Conservation (phyloP, 2,329 filamentous ascomycete genomes). For the Capronia americana region DNA sequence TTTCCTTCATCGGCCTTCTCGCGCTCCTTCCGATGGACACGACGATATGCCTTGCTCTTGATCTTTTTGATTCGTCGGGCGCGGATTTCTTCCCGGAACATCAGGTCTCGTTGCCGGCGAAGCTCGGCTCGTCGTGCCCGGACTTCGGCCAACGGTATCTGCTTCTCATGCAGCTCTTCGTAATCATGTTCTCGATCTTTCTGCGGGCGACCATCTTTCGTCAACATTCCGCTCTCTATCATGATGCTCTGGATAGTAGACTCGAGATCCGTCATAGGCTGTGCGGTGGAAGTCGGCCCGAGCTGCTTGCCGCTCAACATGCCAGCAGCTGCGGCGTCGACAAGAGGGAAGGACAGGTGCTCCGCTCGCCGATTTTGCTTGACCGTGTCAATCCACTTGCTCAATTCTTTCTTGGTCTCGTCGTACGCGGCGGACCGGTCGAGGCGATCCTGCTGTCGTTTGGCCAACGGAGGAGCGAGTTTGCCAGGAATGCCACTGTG, state of each 20-base stretch:
- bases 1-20: conserved; percentile 27
- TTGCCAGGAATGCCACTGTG: conserved; percentile 67
- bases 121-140: conserved; percentile 75
- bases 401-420: conserved; percentile 88
- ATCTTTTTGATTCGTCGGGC: conserved; percentile 97
- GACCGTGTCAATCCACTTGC: conserved; percentile 92
- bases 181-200: conserved; percentile 72
- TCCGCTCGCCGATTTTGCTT: conserved; percentile 92
- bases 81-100: conserved; percentile 86
- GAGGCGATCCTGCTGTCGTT: conserved; percentile 83
- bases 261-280: conserved; percentile 81
- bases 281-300: conserved; percentile 62
- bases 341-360: conserved; percentile 84
- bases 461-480: conserved; percentile 80
- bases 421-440: conserved; percentile 83
- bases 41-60: conserved; percentile 94
- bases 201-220: conserved; percentile 63
- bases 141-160: conserved; percentile 74
- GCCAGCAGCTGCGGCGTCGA: conserved; percentile 70
- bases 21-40: conserved; percentile 76
- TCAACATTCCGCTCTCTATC: conserved; percentile 79
- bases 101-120: conserved; percentile 79
- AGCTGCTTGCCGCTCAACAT: conserved; percentile 68
- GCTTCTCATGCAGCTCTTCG: conserved; percentile 73
- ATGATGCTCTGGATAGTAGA: conserved; percentile 85